These are phyloP conservation scores for Gossypium laxum DNA, from an alignment of 441 rosid genomes.

Conservation along the genomic window DNA sequence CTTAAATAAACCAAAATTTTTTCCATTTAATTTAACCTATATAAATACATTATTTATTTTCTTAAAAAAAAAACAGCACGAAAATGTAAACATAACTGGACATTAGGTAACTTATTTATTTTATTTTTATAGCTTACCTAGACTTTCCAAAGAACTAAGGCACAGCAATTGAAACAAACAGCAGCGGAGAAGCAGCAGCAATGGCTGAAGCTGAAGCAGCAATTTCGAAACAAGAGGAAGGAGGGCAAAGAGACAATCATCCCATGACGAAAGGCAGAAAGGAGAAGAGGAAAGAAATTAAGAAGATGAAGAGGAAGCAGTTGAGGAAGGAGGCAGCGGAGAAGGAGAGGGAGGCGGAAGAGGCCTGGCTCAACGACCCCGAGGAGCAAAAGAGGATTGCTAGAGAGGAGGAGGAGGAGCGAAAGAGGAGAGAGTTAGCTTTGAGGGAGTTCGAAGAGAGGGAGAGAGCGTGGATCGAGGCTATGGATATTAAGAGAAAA, in stretches of 20 bases:
- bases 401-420: conserved; percentile 58
- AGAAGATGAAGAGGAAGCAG: conserved; percentile 71
- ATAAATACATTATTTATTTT: no score
- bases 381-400: conserved; percentile 44
- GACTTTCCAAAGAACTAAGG: no score
- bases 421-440: conserved; percentile 40
- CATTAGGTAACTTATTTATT: no score
- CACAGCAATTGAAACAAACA: no score
- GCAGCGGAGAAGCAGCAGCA: not conserved
- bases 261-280: conserved; percentile 34
- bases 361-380: conserved; percentile 53
- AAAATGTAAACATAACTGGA: no score
- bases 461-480: conserved; percentile 61
- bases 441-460: conserved; percentile 68
- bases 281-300: conserved; percentile 71
- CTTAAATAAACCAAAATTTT: no score
- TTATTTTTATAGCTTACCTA: no score
- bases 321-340: conserved; percentile 56
- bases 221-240: conserved; percentile 19
- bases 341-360: conserved; percentile 57
- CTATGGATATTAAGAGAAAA: conserved; percentile 51
- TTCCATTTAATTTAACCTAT: no score
- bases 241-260: conserved; percentile 31
- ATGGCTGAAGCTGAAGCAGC: conserved; percentile 4
- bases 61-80: no score